Evolutionary conservation across 805 yeast genomes (phyloP).

Genomic region (Candida pini): DNA sequence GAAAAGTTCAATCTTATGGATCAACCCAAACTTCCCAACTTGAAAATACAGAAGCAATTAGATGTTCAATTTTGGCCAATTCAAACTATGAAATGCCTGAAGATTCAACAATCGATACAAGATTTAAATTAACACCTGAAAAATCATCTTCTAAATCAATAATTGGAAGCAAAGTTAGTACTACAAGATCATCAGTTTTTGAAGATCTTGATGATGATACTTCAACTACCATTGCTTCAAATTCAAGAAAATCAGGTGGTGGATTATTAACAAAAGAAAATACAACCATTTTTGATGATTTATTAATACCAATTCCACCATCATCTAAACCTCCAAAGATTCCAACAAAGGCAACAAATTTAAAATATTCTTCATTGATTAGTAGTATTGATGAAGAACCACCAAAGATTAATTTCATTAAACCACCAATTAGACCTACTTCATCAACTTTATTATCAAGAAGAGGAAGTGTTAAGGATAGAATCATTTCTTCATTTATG

Average conservation of each 20-base stretch:
- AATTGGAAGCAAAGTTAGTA: background rate
- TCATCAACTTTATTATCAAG: too few relatives aligned
- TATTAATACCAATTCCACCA: too few relatives aligned
- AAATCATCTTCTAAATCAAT: conserved; percentile 15
- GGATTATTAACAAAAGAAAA: conserved; percentile 6
- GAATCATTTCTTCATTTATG: conserved; percentile 7
- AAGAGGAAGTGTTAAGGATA: conserved; percentile 6
- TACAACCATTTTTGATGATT: conserved; percentile 17
- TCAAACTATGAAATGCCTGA: conserved; percentile 25
- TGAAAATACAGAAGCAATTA: conserved; percentile 10
- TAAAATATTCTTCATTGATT: too few relatives aligned
- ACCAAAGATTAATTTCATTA: too few relatives aligned
- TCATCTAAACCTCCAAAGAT: too few relatives aligned
- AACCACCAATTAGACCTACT: too few relatives aligned
- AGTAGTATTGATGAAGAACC: too few relatives aligned
- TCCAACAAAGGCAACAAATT: too few relatives aligned
- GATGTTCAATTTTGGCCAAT: conserved; percentile 24
- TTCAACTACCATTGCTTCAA: background rate
- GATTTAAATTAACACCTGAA: conserved; percentile 23
- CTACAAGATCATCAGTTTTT: conserved; percentile 17
- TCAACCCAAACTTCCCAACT: conserved; percentile 20
- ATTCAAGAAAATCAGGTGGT: background rate
- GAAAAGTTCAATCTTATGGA: conserved; percentile 23
- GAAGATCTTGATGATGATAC: conserved; percentile 25
- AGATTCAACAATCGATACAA: conserved; percentile 9